Percentiles rank a stretch among this genome's conserved stretches.
Evolutionary conservation across 345 rosid genomes (phyloP).

Genomic region (Salix brachista): DNA sequence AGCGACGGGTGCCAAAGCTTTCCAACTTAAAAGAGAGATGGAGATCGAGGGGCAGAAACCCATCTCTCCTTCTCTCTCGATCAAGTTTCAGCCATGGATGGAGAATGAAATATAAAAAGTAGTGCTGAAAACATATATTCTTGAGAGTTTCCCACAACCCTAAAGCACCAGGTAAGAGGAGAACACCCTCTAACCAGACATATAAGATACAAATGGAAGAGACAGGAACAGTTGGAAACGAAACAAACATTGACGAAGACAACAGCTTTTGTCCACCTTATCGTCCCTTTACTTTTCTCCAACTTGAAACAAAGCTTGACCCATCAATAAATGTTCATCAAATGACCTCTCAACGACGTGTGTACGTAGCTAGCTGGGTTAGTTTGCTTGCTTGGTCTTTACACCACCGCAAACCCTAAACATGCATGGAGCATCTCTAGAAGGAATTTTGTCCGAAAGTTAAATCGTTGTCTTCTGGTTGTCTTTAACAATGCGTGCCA

Average conservation of each 20-base stretch:
- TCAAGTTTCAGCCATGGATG: background rate
- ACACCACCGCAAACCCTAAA: constrained; percentile 14
- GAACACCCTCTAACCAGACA: constrained; percentile 31
- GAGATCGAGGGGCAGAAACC: too few species aligned
- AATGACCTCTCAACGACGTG: constrained; percentile 3
- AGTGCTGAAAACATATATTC: background rate
- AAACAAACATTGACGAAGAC: constrained; percentile 33
- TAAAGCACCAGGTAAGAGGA: constrained; percentile 14
- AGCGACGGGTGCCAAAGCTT: background rate
- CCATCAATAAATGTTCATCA: constrained; percentile 7
- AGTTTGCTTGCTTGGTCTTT: constrained; percentile 13
- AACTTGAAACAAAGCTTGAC: constrained; percentile 1
- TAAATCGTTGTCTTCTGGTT: constrained; percentile 38
- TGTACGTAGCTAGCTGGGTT: background rate
- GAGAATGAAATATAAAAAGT: too few species aligned
- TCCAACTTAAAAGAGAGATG: background rate
- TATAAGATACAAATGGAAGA: constrained; percentile 18
- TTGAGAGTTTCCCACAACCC: constrained; percentile 1
- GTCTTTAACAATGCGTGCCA: constrained; percentile 26
- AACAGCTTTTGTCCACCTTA: background rate
- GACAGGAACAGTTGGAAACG: constrained; percentile 27
- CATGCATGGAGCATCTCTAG: constrained; percentile 4
- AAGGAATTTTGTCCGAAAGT: constrained; percentile 9
- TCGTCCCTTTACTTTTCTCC: background rate
- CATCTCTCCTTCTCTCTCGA: too few species aligned